Evolutionary conservation across 75 land plant genomes (phyloP), one percentile per base, ranked within the genome.

Genomic region (Pinus taeda): DNA sequence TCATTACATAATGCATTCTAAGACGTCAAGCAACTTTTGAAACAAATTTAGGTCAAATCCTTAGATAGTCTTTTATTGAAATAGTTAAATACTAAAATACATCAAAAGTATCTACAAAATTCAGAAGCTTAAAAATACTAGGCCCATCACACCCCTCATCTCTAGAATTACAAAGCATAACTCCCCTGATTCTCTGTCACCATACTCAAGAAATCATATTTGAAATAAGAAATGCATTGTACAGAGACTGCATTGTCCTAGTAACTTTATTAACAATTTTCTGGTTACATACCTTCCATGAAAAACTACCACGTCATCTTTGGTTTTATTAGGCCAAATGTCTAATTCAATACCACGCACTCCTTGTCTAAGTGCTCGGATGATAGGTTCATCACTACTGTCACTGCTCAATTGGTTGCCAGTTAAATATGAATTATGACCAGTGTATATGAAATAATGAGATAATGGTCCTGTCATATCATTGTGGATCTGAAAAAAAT

Each of bases 351-450:
- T 90, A 1, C 79, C 98, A 37, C 96, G 86, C 18, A 95, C 93
- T n/a, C 98, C 98, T 80, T 76, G 79, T 60, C 77, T 15, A 58
- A 95, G 71, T 29, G 98, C 96, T 57, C 79, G 79, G 57, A 89
- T 84, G 26, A 95, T 85, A 11, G 98, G 96, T 29, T 77, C 80
- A 58, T 83, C 92, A 75, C 98, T 95, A 78, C 92, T 83, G 66
- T 85, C 89, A 73, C 98, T 95, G 77, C 81, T 93, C 59, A 90
- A 85, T 73, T 95, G 98, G 65, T 95, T 95, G 3, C 98, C 98
- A 14, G 98, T 95, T 73, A 95, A 79, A 80, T 93, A 95, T 0
- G 98, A 93, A 73, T 95, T 95, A 70, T 95, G 98, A 3, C 98
- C 96, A 0, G 97, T 93, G 64, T 78, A 95, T 64, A 95, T 90